Evolutionary conservation across 192 early-diverging fungal genomes (phyloP).

Genomic region (Podila verticillata): DNA sequence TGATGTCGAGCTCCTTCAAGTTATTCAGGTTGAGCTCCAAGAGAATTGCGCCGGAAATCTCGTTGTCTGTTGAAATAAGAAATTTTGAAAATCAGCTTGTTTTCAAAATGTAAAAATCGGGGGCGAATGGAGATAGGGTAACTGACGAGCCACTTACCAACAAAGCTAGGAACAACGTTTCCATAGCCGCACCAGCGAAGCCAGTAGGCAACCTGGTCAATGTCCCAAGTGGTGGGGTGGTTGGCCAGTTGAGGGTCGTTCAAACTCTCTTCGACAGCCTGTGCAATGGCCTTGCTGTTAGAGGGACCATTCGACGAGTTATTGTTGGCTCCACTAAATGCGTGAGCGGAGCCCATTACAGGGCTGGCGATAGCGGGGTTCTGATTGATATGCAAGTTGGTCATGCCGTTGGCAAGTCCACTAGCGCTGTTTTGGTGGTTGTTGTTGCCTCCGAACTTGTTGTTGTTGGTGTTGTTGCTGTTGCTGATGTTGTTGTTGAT

Average conservation of each 20-base stretch:
- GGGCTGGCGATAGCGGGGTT: slow-evolving; percentile 19
- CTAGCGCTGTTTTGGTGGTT: neutral
- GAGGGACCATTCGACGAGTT: neutral
- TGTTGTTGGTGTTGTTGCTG: neutral
- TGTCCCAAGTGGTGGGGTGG: slow-evolving; percentile 59
- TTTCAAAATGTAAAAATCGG: neutral
- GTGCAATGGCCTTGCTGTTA: slow-evolving; percentile 28
- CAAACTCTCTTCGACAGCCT: slow-evolving; percentile 22
- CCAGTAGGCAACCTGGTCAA: slow-evolving; percentile 65
- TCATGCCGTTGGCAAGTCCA: slow-evolving; percentile 13
- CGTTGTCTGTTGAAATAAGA: slow-evolving; percentile 56
- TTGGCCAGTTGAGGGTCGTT: slow-evolving; percentile 19
- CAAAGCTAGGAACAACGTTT: slow-evolving; percentile 53
- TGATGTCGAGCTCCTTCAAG: slow-evolving; percentile 73
- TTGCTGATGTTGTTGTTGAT: no score
- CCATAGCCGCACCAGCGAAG: slow-evolving; percentile 59
- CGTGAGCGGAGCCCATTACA: neutral
- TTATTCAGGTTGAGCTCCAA: slow-evolving; percentile 65
- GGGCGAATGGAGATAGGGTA: neutral
- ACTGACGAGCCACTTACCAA: slow-evolving; percentile 39
- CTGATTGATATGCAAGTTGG: slow-evolving; percentile 18
- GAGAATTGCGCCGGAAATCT: slow-evolving; percentile 68
- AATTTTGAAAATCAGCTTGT: no score
- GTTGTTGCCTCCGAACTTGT: neutral
- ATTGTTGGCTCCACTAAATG: neutral